Conservation (phyloP, 352 stramenopile genomes). For the Phytophthora multivora region DNA sequence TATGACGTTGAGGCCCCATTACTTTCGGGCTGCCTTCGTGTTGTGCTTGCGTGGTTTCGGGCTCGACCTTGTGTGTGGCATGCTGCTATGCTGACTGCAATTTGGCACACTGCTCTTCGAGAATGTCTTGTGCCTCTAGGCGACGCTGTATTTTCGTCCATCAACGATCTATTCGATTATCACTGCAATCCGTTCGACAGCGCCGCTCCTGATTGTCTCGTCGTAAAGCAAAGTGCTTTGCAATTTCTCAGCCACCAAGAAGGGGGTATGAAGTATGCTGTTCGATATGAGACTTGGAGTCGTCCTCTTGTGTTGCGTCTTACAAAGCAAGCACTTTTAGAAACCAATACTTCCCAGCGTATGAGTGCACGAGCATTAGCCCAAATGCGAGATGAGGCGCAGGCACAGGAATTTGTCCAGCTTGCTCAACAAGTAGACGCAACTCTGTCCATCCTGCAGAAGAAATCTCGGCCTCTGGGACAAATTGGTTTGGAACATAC, state of each 20-base stretch:
- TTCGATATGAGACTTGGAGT: conserved; percentile 38
- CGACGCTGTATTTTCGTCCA: conserved; percentile 47
- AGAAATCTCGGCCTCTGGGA: background rate
- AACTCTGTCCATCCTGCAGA: conserved; percentile 45
- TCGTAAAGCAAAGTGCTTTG: conserved; percentile 60
- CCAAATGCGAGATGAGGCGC: conserved; percentile 44
- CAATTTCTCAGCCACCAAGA: conserved; percentile 55
- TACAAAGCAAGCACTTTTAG: conserved; percentile 63
- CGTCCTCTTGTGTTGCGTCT: conserved; percentile 47
- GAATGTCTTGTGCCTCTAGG: conserved; percentile 46
- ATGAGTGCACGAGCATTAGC: conserved; percentile 45
- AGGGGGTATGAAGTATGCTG: conserved; percentile 36
- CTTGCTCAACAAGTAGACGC: conserved; percentile 44
- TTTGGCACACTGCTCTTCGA: conserved; percentile 65
- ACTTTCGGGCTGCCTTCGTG: conserved; percentile 47
- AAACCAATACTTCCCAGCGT: conserved; percentile 49
- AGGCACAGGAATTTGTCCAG: conserved; percentile 17
- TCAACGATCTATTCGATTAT: conserved; percentile 63
- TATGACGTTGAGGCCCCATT: conserved; percentile 52
- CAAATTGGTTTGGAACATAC: background rate
- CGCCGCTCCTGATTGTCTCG: conserved; percentile 34
- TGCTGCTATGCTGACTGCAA: conserved; percentile 50
- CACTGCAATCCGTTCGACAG: conserved; percentile 40
- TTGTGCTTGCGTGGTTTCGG: conserved; percentile 69
- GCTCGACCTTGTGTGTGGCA: conserved; percentile 71